Conservation (phyloP, 2,329 filamentous ascomycete species). For the Alternaria sp. region DNA sequence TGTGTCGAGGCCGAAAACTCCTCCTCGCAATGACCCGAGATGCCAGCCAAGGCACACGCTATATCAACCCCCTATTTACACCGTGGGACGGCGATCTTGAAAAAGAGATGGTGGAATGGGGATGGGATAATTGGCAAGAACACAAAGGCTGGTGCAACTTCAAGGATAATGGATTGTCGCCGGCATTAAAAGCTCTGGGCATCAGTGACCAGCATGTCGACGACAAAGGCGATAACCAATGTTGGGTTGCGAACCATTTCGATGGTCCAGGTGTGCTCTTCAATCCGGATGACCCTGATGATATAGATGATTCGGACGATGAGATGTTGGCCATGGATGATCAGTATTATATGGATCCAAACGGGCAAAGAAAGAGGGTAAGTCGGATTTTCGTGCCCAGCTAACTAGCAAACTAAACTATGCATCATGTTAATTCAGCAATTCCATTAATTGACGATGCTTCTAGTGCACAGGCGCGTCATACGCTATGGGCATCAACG, state of each 20-base stretch:
- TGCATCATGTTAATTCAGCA: neutral
- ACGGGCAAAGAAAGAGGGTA: neutral
- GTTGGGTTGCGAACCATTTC: neutral
- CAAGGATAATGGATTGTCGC: neutral
- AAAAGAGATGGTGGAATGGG: neutral
- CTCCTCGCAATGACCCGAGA: neutral
- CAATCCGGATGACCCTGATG: neutral
- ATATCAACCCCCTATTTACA: neutral
- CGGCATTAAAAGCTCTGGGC: neutral
- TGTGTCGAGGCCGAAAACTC: slow-evolving; percentile 1
- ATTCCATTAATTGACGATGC: neutral
- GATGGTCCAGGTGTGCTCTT: neutral
- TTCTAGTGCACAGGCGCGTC: neutral
- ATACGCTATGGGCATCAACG: neutral
- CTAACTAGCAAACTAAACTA: neutral
- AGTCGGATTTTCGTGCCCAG: neutral
- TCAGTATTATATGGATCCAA: neutral
- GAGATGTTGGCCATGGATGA: neutral
- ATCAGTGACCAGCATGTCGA: neutral
- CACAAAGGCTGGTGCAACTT: neutral
- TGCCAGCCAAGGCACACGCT: slow-evolving; percentile 1
- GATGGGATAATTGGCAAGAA: neutral
- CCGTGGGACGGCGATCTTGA: neutral
- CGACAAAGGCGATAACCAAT: neutral
- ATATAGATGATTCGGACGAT: neutral